Base-by-base conservation (phyloP, 2,329 filamentous ascomycete species). In the Trichoderma oligosporum region DNA sequence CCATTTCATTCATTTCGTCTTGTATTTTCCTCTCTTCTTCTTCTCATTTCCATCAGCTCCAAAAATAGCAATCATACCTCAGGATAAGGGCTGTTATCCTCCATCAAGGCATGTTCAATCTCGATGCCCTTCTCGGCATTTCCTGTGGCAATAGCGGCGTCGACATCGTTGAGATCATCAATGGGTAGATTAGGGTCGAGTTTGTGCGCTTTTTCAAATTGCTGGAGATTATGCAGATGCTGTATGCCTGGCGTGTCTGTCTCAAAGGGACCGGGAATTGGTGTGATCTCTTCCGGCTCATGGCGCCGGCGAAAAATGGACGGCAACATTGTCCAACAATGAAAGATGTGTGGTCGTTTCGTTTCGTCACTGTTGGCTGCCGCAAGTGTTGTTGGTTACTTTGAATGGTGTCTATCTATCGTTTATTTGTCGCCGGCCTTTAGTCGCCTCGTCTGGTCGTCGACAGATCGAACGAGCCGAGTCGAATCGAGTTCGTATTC, bases 51-150 rank as follows among this genome's bases (percentile, higher is more conserved):
- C 14, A 29, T 1, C 4, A 1, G 11, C 12, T 29, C 14, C 14
- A 41, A 18, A 8, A 20, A 8, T 6, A 22, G 25, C 27, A 4
- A 33, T 42, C 74, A 63, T 68, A 85, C 82, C 72, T 87, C 84
- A 35, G 83, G 82, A 65, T 87, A 87, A 2, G 84, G 84, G 46
- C 84, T 87, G 68, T 87, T 83, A 57, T 87, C 83, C 66, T 85
- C 78, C 65, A 85, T 75, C 58, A 81, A 71, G 45, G 82, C 80
- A 63, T 81, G 78, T 64, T 84, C 81, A 62, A 85, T 78, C 59
- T 79, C 77, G 48, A 81, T 70, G 55, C 80, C 81, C 67, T 81
- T 80, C 63, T 80, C 80, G 61, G 77, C 74, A 68, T 84, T 80
- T 58, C 78, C 75, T 2, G 77, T 78, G 39, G 77, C 71, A 44